Conservation (phyloP, 306 rosid genomes). For the Cicer arietinum region DNA sequence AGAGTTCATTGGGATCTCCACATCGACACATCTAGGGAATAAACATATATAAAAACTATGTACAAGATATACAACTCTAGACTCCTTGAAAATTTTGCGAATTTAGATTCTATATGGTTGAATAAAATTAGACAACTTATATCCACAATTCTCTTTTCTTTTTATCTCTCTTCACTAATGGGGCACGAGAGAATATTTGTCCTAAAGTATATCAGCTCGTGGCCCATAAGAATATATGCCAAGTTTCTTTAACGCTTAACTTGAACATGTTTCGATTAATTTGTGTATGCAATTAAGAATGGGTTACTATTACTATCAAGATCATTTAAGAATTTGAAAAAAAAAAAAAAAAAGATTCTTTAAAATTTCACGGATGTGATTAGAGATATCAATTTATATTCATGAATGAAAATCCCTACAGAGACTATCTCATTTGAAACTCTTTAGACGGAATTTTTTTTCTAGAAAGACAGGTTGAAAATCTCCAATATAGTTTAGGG, state of each 20-base stretch:
- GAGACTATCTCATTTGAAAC: too few relatives aligned
- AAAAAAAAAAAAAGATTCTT: too few relatives aligned
- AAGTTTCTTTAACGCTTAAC: conserved; percentile 45
- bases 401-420: too few relatives aligned
- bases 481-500: too few relatives aligned
- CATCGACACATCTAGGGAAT: conserved; percentile 39
- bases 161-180: background rate
- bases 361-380: too few relatives aligned
- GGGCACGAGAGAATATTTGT: background rate
- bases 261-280: conserved; percentile 34
- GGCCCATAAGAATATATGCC: conserved; percentile 58
- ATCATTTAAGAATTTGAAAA: too few relatives aligned
- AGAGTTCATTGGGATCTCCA: conserved; percentile 53
- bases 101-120: background rate
- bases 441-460: too few relatives aligned
- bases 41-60: background rate
- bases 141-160: background rate
- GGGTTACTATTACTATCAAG: background rate
- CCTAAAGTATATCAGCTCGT: conserved; percentile 54
- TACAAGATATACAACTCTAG: background rate
- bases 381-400: too few relatives aligned
- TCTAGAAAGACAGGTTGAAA: too few relatives aligned
- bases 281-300: conserved; percentile 14
- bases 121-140: background rate
- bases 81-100: background rate